These are phyloP conservation scores for Tephrocybe sp. DNA, from an alignment of 768 basidiomycete species.

Conservation along the genomic window DNA sequence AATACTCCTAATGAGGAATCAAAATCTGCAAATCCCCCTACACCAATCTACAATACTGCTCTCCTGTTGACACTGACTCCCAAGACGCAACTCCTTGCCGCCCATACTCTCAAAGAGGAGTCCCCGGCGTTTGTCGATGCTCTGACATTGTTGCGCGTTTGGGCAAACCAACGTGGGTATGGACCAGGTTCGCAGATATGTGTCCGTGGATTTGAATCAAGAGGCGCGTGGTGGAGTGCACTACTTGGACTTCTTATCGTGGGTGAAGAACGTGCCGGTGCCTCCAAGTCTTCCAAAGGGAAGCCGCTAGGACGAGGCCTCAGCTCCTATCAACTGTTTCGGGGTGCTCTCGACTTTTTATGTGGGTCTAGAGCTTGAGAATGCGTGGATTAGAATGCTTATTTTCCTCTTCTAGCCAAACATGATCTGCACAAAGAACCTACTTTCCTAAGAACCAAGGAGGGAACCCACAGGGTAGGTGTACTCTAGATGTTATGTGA, in stretches of 20 bases:
- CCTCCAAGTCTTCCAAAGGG: constrained; percentile 34
- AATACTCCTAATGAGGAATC: constrained; percentile 22
- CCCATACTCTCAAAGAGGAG: constrained; percentile 53
- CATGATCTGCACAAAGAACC: constrained; percentile 62
- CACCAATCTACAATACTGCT: constrained; percentile 80
- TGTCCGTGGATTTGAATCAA: constrained; percentile 68
- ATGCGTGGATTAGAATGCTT: not conserved
- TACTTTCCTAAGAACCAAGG: constrained; percentile 57
- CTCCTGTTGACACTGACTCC: constrained; percentile 56
- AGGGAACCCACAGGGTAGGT: constrained; percentile 57
- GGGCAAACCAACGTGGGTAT: constrained; percentile 89
- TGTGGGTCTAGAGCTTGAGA: constrained; percentile 45
- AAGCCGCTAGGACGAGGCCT: constrained; percentile 75
- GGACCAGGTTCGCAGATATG: constrained; percentile 55
- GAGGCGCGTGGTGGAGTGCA: constrained; percentile 68
- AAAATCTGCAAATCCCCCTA: constrained; percentile 40
- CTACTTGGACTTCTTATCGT: constrained; percentile 59
- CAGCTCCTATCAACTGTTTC: constrained; percentile 89
- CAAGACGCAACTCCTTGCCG: constrained; percentile 50
- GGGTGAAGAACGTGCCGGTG: constrained; percentile 60
- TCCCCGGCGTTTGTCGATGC: constrained; percentile 72
- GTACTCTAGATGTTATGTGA: not conserved
- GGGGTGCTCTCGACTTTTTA: constrained; percentile 81
- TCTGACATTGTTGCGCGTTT: constrained; percentile 77
- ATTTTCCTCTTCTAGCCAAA: constrained; percentile 48